A percentile compares a stretch with the other conserved stretches of the same genome.
These are phyloP conservation scores for Eutrema japonicum DNA, from an alignment of 345 rosid species.

Conservation along the genomic window DNA sequence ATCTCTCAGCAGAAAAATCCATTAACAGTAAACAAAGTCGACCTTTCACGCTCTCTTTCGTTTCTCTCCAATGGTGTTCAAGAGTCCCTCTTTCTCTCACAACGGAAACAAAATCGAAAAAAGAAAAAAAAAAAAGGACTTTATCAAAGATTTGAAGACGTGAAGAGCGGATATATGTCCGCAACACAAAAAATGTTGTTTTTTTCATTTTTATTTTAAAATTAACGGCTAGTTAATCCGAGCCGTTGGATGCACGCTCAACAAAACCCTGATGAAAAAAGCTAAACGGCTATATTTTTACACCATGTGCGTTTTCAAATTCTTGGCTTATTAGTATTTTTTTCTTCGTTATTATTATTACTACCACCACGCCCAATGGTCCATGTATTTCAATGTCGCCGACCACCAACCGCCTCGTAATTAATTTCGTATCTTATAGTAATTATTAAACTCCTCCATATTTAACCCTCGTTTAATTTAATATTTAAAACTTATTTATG, in stretches of 20 bases:
- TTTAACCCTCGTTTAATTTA: neutral
- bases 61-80: neutral
- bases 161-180: constrained; percentile 68
- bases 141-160: constrained; percentile 41
- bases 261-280: constrained; percentile 31
- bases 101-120: neutral
- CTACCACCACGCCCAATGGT: constrained; percentile 15
- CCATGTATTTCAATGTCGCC: constrained; percentile 34
- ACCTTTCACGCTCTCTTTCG: constrained; percentile 30
- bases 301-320: constrained; percentile 51
- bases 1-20: constrained; percentile 35
- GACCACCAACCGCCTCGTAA: constrained; percentile 22
- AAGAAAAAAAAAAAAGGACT: neutral
- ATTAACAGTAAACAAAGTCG: constrained; percentile 37
- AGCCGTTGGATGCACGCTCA: constrained; percentile 59
- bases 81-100: constrained; percentile 31
- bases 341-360: constrained; percentile 32
- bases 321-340: neutral
- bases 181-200: constrained; percentile 28
- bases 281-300: constrained; percentile 56
- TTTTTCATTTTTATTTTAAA: constrained; percentile 16
- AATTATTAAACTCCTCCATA: too few species aligned
- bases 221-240: constrained; percentile 70
- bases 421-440: neutral
- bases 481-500: neutral